Evolutionary conservation across 768 basidiomycete genomes (phyloP).

Genomic region (Tricholoma saponaceum): DNA sequence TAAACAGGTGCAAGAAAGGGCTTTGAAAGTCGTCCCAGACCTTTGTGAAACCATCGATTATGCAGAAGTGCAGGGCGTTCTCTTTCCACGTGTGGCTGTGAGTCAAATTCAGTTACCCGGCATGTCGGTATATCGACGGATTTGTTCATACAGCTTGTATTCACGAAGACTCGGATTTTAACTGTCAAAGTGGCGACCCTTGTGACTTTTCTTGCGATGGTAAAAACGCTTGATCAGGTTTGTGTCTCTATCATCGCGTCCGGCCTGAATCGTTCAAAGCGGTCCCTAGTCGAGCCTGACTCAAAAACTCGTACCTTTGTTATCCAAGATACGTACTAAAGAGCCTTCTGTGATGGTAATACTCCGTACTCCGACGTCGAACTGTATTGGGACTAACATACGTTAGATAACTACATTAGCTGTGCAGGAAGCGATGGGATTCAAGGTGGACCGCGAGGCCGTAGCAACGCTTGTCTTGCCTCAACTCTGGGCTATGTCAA

Average conservation of each 20-base stretch:
- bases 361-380: neutral
- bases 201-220: conserved; percentile 79
- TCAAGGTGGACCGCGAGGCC: conserved; percentile 90
- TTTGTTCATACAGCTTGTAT: conserved; percentile 62
- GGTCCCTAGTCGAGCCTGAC: conserved; percentile 69
- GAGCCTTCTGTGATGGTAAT: conserved; percentile 91
- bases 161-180: conserved; percentile 86
- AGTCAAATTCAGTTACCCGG: conserved; percentile 19
- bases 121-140: neutral
- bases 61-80: conserved; percentile 84
- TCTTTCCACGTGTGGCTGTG: conserved; percentile 93
- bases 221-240: conserved; percentile 87
- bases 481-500: conserved; percentile 96
- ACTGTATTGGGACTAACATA: neutral
- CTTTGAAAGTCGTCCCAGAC: conserved; percentile 76
- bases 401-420: conserved; percentile 78
- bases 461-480: conserved; percentile 86
- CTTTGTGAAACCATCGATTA: conserved; percentile 95
- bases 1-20: conserved; percentile 84
- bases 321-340: conserved; percentile 94
- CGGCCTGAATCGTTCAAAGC: neutral
- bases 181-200: conserved; percentile 90
- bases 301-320: conserved; percentile 90
- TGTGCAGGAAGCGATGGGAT: conserved; percentile 95
- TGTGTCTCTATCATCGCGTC: conserved; percentile 3